Evolutionary conservation across 345 rosid genomes (phyloP).

Genomic region (Bruguiera sexangula): DNA sequence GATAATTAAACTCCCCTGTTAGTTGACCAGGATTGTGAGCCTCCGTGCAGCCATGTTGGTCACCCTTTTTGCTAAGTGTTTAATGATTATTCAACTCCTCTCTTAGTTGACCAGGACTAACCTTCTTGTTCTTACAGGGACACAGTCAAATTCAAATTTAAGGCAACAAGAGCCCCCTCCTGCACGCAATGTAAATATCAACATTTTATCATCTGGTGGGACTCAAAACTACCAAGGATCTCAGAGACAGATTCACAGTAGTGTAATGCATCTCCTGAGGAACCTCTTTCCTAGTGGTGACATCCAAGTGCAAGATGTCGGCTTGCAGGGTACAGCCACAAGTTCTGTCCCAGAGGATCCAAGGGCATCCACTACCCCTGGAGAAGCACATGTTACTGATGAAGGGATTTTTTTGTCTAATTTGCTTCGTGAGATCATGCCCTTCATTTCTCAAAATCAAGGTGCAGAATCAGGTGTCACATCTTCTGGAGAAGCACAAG

Average conservation of each 20-base stretch:
- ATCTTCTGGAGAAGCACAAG: conserved; percentile 25
- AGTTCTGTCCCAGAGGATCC: conserved; percentile 31
- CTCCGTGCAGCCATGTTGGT: background rate
- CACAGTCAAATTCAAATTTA: conserved; percentile 29
- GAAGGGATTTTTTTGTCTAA: conserved; percentile 62
- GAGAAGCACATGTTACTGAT: conserved; percentile 40
- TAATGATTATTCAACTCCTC: background rate
- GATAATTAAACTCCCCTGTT: background rate
- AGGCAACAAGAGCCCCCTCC: conserved; percentile 38
- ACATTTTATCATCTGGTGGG: conserved; percentile 39
- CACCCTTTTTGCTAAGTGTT: background rate
- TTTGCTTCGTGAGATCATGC: conserved; percentile 66
- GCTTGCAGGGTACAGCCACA: conserved; percentile 30
- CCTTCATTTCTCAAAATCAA: conserved; percentile 41
- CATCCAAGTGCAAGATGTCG: conserved; percentile 40
- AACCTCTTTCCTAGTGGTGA: conserved; percentile 57
- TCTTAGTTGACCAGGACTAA: background rate
- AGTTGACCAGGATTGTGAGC: background rate
- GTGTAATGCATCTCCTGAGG: conserved; percentile 51
- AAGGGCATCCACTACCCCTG: conserved; percentile 25
- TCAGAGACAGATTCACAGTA: conserved; percentile 39
- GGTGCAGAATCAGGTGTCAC: conserved; percentile 24
- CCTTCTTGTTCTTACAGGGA: conserved; percentile 31
- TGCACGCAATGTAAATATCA: conserved; percentile 36
- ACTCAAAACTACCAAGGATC: conserved; percentile 41